Percentiles rank a stretch among this genome's conserved stretches.
Conservation (phyloP, 805 yeast species). For the Grigorovia jiainica region DNA sequence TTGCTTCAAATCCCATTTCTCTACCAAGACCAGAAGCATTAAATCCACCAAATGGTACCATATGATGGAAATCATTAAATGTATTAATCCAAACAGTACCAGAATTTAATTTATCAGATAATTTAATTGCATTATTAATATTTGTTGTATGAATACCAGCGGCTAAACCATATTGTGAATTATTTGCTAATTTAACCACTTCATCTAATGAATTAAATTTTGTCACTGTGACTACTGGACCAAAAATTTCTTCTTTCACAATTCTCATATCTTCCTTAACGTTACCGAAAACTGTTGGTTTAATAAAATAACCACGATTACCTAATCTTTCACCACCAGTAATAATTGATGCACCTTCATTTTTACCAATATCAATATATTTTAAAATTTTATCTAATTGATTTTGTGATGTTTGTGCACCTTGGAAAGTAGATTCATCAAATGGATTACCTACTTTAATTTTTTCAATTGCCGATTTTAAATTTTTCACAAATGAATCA, state of each 20-base stretch:
- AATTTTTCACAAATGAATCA: slow-evolving; percentile 52
- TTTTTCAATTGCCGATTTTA: slow-evolving; percentile 38
- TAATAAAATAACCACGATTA: slow-evolving; percentile 57
- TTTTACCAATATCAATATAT: slow-evolving; percentile 54
- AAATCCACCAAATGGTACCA: slow-evolving; percentile 88
- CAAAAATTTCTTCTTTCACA: slow-evolving; percentile 85
- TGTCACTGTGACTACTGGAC: slow-evolving; percentile 73
- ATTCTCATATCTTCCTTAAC: slow-evolving; percentile 65
- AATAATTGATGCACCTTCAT: slow-evolving; percentile 60
- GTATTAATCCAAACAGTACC: slow-evolving; percentile 83
- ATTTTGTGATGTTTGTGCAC: slow-evolving; percentile 62
- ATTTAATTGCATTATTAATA: slow-evolving; percentile 53
- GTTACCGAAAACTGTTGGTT: slow-evolving; percentile 82
- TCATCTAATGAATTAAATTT: slow-evolving; percentile 68
- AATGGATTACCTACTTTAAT: slow-evolving; percentile 74
- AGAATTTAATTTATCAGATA: slow-evolving; percentile 57
- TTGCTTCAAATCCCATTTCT: slow-evolving; percentile 81
- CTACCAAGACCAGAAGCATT: slow-evolving; percentile 84
- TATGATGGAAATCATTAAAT: slow-evolving; percentile 74
- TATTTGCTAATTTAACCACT: slow-evolving; percentile 64
- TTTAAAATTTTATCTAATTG: slow-evolving; percentile 57
- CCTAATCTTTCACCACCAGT: slow-evolving; percentile 77
- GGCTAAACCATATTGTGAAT: slow-evolving; percentile 73
- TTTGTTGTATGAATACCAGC: slow-evolving; percentile 77
- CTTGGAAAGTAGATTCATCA: slow-evolving; percentile 58